These are phyloP conservation scores for Cercophora sp. DNA, from an alignment of 495 filamentous ascomycete species.

Conservation along the genomic window DNA sequence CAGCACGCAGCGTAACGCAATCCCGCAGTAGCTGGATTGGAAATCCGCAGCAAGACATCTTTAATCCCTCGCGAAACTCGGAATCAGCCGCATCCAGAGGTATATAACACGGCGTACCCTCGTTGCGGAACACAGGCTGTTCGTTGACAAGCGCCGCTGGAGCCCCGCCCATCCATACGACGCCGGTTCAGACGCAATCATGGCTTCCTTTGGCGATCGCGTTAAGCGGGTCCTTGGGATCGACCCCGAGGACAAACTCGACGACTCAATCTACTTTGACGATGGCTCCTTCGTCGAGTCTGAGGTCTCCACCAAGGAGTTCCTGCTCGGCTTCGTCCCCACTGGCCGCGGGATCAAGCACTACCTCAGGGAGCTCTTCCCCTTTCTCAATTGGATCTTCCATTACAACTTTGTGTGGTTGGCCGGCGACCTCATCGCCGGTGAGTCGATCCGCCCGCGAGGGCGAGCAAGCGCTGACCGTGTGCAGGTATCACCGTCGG, in stretches of 20 bases:
- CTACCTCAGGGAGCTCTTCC: constrained; percentile 52
- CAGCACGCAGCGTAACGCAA: constrained; percentile 6
- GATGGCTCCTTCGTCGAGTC: constrained; percentile 69
- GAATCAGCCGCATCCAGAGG: too few species aligned
- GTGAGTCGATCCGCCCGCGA: constrained; percentile 18
- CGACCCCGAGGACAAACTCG: constrained; percentile 18
- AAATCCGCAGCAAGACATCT: too few species aligned
- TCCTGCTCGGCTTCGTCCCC: constrained; percentile 58
- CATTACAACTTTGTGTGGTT: constrained; percentile 51
- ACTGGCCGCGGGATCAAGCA: constrained; percentile 40
- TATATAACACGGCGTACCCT: too few species aligned
- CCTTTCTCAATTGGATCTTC: constrained; percentile 49
- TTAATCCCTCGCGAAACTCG: too few species aligned
- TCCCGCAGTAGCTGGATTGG: too few species aligned
- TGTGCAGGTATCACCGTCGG: constrained; percentile 25
- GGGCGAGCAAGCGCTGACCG: not conserved
- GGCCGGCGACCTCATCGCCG: constrained; percentile 44
- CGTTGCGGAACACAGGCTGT: too few species aligned
- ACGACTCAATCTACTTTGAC: constrained; percentile 20
- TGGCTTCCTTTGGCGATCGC: constrained; percentile 23
- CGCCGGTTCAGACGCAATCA: constrained; percentile 11
- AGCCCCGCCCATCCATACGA: not conserved
- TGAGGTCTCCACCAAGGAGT: constrained; percentile 69
- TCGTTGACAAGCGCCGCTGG: too few species aligned
- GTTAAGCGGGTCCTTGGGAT: constrained; percentile 29